Evolutionary conservation across 1,284 basidiomycete species (phyloP), one percentile per base, ranked within the genome.

Genomic region (Cryptococcus sp.): DNA sequence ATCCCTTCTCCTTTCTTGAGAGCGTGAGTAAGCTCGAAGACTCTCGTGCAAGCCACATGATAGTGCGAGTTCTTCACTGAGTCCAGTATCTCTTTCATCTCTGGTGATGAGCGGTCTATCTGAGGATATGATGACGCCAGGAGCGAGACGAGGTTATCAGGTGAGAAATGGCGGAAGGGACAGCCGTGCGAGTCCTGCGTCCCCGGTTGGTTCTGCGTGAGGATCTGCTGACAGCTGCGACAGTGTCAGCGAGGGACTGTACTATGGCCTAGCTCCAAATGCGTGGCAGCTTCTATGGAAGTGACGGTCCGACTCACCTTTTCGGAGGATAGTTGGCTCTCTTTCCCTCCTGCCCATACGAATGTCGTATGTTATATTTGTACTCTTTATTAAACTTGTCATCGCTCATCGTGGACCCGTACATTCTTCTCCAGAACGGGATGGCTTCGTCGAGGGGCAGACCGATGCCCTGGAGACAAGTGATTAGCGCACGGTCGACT

Each of bases 371-470:
- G 70, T 99, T 99, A 80, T 99, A 99, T 69, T 87, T 88, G 82
- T 98, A 90, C 74, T 97, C 91, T 77, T 99, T 99, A 81, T 93
- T 94, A 81, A 99, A 99, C 78, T 94, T 90, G 80, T 99, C 93
- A 66, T 98, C 94, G 22, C 87, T 87, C 58, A 91, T 86, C 40
- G 81, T 83, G 47, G 78, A 82, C 31, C 78, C 77, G 76, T 96
- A 98, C 38, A 89, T 88, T 68, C 88, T 88, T 55, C 92, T 83
- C 96, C 96, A 99, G 80, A 98, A 99, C 7, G 86, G 80, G 53
- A 98, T 80, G 2, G 96, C 94, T 79, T 99, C 95, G 31, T 99
- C 95, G 52, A 99, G 86, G 0, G 93, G 90, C 51, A 99, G 79
- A 2, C 95, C 95, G 54, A 99, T 83, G 5, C 92, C 90, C 93